A percentile compares a stretch with the other conserved stretches of the same genome.
phyloP scores from a whole-genome alignment of 1,284 basidiomycete genomes.

The Pascua sp. region DNA sequence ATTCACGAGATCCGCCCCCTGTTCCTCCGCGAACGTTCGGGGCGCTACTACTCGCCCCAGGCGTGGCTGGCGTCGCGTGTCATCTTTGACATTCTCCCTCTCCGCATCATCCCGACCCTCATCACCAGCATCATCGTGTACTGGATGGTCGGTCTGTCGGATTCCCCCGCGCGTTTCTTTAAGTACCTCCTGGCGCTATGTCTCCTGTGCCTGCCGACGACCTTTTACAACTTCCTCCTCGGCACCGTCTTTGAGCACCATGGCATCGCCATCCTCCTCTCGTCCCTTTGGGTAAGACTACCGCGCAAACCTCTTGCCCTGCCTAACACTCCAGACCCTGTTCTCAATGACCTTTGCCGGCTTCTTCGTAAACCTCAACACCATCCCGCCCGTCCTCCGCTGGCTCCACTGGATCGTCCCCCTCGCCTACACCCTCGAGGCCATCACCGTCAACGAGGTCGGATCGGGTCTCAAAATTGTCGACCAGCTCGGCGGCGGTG shows the following conservation, averaged over 20 bases:
- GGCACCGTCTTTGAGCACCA: conserved; percentile 74
- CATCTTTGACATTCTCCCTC: conserved; percentile 92
- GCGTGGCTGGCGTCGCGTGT: conserved; percentile 82
- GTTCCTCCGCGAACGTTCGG: conserved; percentile 81
- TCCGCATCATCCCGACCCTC: conserved; percentile 91
- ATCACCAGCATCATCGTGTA: conserved; percentile 93
- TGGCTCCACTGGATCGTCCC: conserved; percentile 70
- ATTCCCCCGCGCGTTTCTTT: conserved; percentile 67
- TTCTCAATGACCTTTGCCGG: conserved; percentile 75
- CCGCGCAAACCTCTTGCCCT: no score
- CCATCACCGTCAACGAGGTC: conserved; percentile 82
- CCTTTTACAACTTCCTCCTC: conserved; percentile 86
- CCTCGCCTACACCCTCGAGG: conserved; percentile 65
- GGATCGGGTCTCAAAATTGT: conserved; percentile 73
- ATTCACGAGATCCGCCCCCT: conserved; percentile 73
- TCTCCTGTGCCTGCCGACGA: conserved; percentile 73
- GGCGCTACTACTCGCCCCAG: conserved; percentile 63
- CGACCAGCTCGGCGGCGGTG: conserved; percentile 68
- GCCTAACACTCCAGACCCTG: conserved; percentile 51
- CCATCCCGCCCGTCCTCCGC: conserved; percentile 75
- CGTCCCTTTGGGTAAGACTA: conserved; percentile 56
- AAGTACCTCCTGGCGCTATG: conserved; percentile 75
- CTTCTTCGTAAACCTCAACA: conserved; percentile 70
- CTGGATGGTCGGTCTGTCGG: conserved; percentile 82
- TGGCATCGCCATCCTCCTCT: conserved; percentile 81